A percentile compares a stretch with the other conserved stretches of the same genome.
Evolutionary conservation across 345 rosid species (phyloP).

Genomic region (Lepidium africanum): DNA sequence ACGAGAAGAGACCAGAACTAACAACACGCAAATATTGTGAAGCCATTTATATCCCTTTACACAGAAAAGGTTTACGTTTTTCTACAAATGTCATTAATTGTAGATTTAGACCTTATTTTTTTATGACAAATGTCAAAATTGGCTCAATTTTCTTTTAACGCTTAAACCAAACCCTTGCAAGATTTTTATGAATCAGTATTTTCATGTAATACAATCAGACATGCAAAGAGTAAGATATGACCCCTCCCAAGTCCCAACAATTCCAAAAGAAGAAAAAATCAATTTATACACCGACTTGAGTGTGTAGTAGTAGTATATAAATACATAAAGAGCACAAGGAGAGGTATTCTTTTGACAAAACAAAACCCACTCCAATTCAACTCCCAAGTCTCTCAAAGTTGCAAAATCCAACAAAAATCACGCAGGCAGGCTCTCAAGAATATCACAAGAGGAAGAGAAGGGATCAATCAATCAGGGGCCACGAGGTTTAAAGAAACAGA

Average conservation of each 20-base stretch:
- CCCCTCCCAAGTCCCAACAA: not conserved
- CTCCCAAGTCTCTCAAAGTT: conserved; percentile 18
- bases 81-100: not conserved
- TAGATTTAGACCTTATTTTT: not conserved
- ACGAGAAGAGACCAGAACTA: not conserved
- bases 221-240: not conserved
- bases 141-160: not conserved
- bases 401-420: conserved; percentile 13
- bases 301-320: not conserved
- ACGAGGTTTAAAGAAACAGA: conserved; percentile 52
- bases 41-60: too few relatives aligned
- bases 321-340: conserved; percentile 4
- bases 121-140: not conserved
- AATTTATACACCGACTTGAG: conserved; percentile 13
- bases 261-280: not conserved
- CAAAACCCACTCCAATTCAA: conserved; percentile 6
- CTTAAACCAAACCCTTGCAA: not conserved
- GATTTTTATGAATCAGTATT: not conserved
- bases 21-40: too few relatives aligned
- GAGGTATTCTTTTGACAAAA: not conserved
- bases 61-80: too few relatives aligned
- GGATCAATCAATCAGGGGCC: conserved; percentile 53
- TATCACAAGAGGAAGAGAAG: not conserved
- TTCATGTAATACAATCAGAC: not conserved
- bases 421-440: conserved; percentile 5